These are phyloP conservation scores for Vigna angularis DNA, from an alignment of 306 rosid genomes.

Conservation along the genomic window DNA sequence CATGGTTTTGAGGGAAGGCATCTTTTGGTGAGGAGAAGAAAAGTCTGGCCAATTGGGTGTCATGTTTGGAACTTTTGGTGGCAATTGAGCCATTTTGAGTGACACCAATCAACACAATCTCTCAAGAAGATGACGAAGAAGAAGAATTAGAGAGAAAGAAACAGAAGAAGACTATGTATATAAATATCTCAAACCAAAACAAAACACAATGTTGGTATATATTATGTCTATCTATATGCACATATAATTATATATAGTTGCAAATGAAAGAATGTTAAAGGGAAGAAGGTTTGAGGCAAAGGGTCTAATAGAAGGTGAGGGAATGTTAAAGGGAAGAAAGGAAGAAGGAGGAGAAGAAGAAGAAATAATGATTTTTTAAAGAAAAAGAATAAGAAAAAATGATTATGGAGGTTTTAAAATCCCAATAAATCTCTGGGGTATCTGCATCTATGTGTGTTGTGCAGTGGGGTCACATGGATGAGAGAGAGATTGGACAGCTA, in stretches of 20 bases:
- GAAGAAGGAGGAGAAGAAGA: background rate
- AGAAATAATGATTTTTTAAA: background rate
- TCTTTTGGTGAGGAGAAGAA: slow-evolving; percentile 53
- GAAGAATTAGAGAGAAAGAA: background rate
- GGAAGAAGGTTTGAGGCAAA: slow-evolving; percentile 22
- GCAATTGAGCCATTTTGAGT: slow-evolving; percentile 80
- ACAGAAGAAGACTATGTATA: background rate
- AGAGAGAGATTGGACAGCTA: slow-evolving; percentile 71
- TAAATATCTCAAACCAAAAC: background rate
- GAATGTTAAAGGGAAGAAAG: slow-evolving; percentile 47
- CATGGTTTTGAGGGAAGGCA: slow-evolving; percentile 52
- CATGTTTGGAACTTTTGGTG: slow-evolving; percentile 89
- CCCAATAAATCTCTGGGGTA: slow-evolving; percentile 49
- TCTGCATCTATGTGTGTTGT: slow-evolving; percentile 46
- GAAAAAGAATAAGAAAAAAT: too few relatives aligned
- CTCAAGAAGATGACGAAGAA: background rate
- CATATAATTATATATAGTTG: background rate
- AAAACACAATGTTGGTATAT: background rate
- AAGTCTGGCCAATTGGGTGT: slow-evolving; percentile 70
- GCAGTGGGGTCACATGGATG: slow-evolving; percentile 64
- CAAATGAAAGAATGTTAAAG: slow-evolving; percentile 43
- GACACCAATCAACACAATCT: background rate
- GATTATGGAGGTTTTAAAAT: slow-evolving; percentile 37
- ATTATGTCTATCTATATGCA: background rate
- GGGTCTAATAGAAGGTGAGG: slow-evolving; percentile 5